Conservation (phyloP, 768 basidiomycete species). For the Auriscalpium orientale region DNA sequence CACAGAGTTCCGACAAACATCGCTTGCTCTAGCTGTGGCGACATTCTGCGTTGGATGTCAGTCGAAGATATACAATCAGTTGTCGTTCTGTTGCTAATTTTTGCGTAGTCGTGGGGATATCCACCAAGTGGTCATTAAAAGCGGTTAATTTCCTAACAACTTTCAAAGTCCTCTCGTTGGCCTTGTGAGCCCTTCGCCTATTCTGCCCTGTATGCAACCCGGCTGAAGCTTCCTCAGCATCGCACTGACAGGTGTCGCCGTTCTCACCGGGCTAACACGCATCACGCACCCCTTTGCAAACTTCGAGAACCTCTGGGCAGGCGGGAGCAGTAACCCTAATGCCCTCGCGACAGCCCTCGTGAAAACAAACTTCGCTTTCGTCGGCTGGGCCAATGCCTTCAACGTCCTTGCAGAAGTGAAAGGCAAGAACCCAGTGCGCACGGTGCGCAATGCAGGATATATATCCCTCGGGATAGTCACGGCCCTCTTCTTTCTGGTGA, state of each 20-base stretch:
- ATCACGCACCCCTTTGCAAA: slow-evolving; percentile 23
- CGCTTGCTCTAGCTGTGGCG: slow-evolving; percentile 17
- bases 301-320: slow-evolving; percentile 23
- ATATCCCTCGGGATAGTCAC: slow-evolving; percentile 40
- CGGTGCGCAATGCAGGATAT: slow-evolving; percentile 37
- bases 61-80: background rate
- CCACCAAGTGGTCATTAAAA: slow-evolving; percentile 23
- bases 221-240: slow-evolving; percentile 12
- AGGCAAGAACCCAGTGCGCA: slow-evolving; percentile 33
- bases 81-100: background rate
- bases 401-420: slow-evolving; percentile 37
- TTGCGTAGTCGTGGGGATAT: slow-evolving; percentile 17
- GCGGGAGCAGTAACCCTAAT: slow-evolving; percentile 19
- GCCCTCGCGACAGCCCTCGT: slow-evolving; percentile 21
- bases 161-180: slow-evolving; percentile 19
- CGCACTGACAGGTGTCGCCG: slow-evolving; percentile 19
- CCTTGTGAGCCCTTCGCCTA: slow-evolving; percentile 9
- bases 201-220: background rate
- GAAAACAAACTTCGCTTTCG: slow-evolving; percentile 23
- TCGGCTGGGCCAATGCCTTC: slow-evolving; percentile 35
- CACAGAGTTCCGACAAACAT: slow-evolving; percentile 16
- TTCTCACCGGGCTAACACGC: slow-evolving; percentile 20
- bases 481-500: slow-evolving; percentile 40
- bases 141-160: slow-evolving; percentile 18
- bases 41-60: slow-evolving; percentile 17